A percentile compares a stretch with the other conserved stretches of the same genome.
Conservation (phyloP, 2,329 filamentous ascomycete species). For the Huntiella moniliformis region DNA sequence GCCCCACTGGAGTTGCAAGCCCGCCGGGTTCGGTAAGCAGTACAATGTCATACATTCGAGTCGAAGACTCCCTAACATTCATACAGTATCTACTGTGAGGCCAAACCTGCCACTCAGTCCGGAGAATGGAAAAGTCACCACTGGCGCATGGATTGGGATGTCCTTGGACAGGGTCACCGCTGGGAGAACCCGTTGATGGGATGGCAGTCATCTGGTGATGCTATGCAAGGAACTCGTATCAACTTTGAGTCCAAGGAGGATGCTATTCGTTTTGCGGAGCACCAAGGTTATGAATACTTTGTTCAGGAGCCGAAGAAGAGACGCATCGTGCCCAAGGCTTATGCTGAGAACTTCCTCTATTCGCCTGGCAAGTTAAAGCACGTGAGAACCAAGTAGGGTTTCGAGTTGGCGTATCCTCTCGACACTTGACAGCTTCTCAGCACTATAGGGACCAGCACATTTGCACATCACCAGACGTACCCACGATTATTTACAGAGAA, state of each 20-base stretch:
- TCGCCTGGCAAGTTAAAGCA: slow-evolving; percentile 72
- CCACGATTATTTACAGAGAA: too few relatives aligned
- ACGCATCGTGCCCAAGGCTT: slow-evolving; percentile 75
- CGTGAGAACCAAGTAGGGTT: slow-evolving; percentile 54
- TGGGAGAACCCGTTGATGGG: slow-evolving; percentile 99
- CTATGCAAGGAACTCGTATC: slow-evolving; percentile 84
- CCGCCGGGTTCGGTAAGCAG: slow-evolving; percentile 67
- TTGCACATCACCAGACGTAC: too few relatives aligned
- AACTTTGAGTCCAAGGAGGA: slow-evolving; percentile 89
- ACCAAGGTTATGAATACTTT: slow-evolving; percentile 98
- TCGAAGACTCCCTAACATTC: background rate
- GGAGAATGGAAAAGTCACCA: slow-evolving; percentile 66
- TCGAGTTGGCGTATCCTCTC: background rate
- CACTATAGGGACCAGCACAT: too few relatives aligned
- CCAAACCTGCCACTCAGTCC: slow-evolving; percentile 93
- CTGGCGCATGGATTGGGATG: slow-evolving; percentile 99
- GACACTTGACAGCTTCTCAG: too few relatives aligned
- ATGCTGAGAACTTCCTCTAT: slow-evolving; percentile 92
- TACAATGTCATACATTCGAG: background rate
- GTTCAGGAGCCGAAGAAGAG: slow-evolving; percentile 91
- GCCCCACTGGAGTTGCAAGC: slow-evolving; percentile 88
- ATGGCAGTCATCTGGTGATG: slow-evolving; percentile 90
- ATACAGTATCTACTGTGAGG: slow-evolving; percentile 68
- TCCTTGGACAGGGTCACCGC: slow-evolving; percentile 74
- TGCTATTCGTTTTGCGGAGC: slow-evolving; percentile 86